Percentiles rank a stretch among this genome's conserved stretches.
Conservation (phyloP, 1,284 basidiomycete species). For the Pterulicium gracile region DNA sequence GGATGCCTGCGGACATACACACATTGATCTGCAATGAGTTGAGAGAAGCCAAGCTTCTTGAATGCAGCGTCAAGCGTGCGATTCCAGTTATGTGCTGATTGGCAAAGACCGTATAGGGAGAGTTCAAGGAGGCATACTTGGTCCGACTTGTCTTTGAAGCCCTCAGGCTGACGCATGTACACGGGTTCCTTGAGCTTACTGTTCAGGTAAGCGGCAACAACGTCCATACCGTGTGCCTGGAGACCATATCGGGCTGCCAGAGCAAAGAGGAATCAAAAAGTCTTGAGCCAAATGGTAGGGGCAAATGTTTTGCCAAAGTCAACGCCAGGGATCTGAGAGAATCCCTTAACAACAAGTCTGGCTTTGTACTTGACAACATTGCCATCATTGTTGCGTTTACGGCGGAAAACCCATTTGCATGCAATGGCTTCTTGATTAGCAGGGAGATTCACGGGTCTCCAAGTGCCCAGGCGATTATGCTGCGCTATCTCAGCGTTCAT, state of each 20-base stretch:
- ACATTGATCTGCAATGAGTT: constrained; percentile 12
- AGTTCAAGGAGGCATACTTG: constrained; percentile 16
- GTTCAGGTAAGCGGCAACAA: constrained; percentile 23
- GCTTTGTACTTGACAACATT: too few species aligned
- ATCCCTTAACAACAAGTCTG: too few species aligned
- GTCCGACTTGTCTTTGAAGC: constrained; percentile 14
- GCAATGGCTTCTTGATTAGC: too few species aligned
- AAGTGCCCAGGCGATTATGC: too few species aligned
- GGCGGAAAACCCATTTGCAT: too few species aligned
- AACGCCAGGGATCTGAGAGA: too few species aligned
- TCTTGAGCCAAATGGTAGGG: too few species aligned
- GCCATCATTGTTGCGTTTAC: too few species aligned
- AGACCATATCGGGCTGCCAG: constrained; percentile 23
- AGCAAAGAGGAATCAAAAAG: constrained; percentile 22
- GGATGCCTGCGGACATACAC: too few species aligned
- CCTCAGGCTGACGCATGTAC: constrained; percentile 21
- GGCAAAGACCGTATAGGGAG: constrained; percentile 21
- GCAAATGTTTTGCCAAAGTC: too few species aligned
- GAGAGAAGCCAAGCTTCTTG: constrained; percentile 12
- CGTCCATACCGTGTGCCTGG: constrained; percentile 24
- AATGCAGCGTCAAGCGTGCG: constrained; percentile 12
- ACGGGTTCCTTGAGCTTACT: constrained; percentile 20
- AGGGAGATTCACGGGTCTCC: too few species aligned
- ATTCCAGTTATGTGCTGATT: constrained; percentile 17
- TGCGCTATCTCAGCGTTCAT: too few species aligned